Evolutionary conservation across 2,329 filamentous ascomycete species (phyloP), one percentile per base, ranked within the genome.

Genomic region (Cercospora berteroae): DNA sequence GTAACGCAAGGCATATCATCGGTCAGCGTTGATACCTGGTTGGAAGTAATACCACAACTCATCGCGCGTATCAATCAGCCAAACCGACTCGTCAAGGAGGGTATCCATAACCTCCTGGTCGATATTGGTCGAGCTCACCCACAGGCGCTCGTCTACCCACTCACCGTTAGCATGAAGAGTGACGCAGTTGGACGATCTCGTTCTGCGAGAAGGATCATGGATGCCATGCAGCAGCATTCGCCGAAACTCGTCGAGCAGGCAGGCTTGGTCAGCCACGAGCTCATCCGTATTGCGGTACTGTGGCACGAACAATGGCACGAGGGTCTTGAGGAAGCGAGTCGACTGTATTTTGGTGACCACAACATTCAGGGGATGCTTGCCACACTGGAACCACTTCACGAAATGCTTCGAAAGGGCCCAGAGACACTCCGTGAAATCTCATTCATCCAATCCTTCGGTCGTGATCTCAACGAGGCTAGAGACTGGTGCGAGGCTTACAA

Each of bases 291-390:
- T 67, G 95, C 95, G 16, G 94, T 99, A 1, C 81, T 99, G 25
- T 99, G 96, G 96, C 95, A 99, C 77, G 95, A 99, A 76, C 91
- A 96, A 72, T 99, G 95, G 95, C 95, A 99, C 73, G 96, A 99
- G 80, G 96, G 92, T 29, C 85, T 99, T 16, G 95, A 99, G 80
- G 96, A 99, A 81, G 96, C 95, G 1, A 97, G 93, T 33, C 88
- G 95, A 63, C 84, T 99, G 18, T 99, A 98, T 83, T 99, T 99
- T 80, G 95, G 94, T 67, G 94, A 98, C 75, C 91, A 96, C 76
- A 97, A 99, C 79, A 95, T 98, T 55, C 92, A 97, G 69, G 96
- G 94, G 76, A 99, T 99, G 95, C 95, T 99, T 78, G 87, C 89
- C 10, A 94, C 92, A 0, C 87, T 99, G 5, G 91, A 91, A 60